Percentiles rank a stretch among this genome's conserved stretches.
Evolutionary conservation across 75 land plant species (phyloP).

Genomic region (Cryptomeria japonica): DNA sequence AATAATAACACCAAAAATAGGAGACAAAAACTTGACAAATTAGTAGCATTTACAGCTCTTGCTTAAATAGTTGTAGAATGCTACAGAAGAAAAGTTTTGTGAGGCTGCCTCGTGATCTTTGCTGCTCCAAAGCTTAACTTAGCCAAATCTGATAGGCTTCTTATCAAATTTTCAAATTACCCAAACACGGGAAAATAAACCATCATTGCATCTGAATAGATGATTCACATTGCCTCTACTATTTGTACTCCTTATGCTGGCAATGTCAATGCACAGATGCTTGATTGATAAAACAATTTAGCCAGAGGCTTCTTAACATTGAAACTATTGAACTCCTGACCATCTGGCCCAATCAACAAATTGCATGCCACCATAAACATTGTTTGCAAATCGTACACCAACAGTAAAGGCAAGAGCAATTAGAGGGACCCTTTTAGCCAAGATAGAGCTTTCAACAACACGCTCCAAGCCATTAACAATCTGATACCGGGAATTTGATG

Average conservation of each 20-base stretch:
- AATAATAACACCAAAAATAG: neutral
- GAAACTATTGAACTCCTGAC: constrained; percentile 62
- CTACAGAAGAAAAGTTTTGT: neutral
- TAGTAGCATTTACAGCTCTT: neutral
- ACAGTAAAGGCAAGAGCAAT: constrained; percentile 94
- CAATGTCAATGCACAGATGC: neutral
- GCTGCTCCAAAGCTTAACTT: neutral
- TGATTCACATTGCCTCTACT: neutral
- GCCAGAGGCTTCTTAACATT: neutral
- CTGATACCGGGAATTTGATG: constrained; percentile 94
- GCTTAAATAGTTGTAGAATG: neutral
- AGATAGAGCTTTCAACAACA: constrained; percentile 75
- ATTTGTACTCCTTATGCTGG: neutral
- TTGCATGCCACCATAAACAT: constrained; percentile 92
- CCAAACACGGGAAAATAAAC: neutral
- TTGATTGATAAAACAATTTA: neutral
- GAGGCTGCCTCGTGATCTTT: neutral
- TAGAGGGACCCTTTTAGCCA: constrained; percentile 65
- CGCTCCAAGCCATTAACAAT: constrained; percentile 84
- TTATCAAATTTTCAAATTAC: neutral
- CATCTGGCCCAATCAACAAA: constrained; percentile 96
- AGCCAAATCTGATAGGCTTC: neutral
- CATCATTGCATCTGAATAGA: neutral
- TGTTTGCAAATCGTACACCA: constrained; percentile 89
- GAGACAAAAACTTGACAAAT: neutral